Conservation (phyloP, 2,329 filamentous ascomycete species). For the Neonectria ditissima region DNA sequence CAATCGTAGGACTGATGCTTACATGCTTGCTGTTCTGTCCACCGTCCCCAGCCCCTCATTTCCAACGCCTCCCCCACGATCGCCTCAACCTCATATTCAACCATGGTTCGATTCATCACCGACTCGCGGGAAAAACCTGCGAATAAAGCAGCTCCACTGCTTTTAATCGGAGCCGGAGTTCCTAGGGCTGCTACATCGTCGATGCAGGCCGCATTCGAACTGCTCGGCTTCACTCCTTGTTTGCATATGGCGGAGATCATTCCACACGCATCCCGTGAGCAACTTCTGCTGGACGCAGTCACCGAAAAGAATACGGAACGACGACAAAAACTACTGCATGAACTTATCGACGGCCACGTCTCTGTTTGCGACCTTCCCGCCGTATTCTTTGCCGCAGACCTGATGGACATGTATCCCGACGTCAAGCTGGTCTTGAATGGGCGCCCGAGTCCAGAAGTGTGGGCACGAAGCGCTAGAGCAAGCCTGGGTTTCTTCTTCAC, state of each 20-base stretch:
- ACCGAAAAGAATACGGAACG: conserved; percentile 42
- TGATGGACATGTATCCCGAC: conserved; percentile 55
- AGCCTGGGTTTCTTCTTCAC: conserved; percentile 47
- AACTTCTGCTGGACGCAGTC: conserved; percentile 44
- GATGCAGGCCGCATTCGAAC: conserved; percentile 50
- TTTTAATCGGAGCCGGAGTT: conserved; percentile 48
- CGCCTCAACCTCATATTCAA: background rate
- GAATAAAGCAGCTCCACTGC: conserved; percentile 19
- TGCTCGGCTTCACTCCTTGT: conserved; percentile 45
- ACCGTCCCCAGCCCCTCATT: background rate
- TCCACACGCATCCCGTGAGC: conserved; percentile 39
- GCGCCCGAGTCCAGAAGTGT: conserved; percentile 41
- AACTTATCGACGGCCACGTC: conserved; percentile 48
- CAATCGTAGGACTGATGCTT: no score
- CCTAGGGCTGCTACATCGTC: conserved; percentile 52
- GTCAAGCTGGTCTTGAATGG: conserved; percentile 50
- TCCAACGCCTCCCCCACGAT: no score
- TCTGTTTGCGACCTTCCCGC: conserved; percentile 48
- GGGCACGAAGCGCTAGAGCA: conserved; percentile 43
- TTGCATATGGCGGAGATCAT: conserved; percentile 51
- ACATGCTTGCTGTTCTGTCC: no score
- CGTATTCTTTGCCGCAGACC: conserved; percentile 49
- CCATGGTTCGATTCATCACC: conserved; percentile 34
- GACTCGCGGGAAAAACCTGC: conserved; percentile 24
- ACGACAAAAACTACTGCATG: conserved; percentile 46